These are phyloP conservation scores for Fusarium sp. DNA, from an alignment of 2,329 filamentous ascomycete species.

Conservation along the genomic window DNA sequence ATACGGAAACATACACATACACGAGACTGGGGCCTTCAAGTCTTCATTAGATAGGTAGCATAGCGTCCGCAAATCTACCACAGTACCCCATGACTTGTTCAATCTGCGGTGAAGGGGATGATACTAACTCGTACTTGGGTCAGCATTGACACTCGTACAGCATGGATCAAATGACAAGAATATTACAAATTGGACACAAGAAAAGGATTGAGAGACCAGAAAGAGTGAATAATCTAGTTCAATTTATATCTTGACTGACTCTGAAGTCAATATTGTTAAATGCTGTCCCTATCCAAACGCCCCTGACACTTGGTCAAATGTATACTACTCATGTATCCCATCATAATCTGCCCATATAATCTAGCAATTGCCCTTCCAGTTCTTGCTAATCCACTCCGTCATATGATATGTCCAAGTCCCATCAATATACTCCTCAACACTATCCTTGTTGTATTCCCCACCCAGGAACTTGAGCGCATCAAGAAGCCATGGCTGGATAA, in stretches of 20 bases:
- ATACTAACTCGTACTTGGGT: neutral
- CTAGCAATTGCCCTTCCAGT: constrained; percentile 67
- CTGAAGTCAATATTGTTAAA: neutral
- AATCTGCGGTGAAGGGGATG: neutral
- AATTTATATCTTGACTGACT: constrained; percentile 10
- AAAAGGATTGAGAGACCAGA: neutral
- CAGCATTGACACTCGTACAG: neutral
- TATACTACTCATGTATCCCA: neutral
- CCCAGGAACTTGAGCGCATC: constrained; percentile 75
- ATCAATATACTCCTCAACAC: constrained; percentile 65
- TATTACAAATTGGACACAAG: neutral
- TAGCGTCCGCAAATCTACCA: constrained; percentile 34
- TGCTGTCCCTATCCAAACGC: constrained; percentile 19
- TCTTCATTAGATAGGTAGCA: constrained; percentile 38
- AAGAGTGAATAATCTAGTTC: neutral
- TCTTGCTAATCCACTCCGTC: constrained; percentile 67
- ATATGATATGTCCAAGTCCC: constrained; percentile 68
- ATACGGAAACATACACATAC: constrained; percentile 25
- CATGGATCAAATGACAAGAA: neutral
- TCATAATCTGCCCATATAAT: constrained; percentile 7
- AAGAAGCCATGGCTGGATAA: constrained; percentile 85
- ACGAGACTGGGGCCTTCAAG: constrained; percentile 15
- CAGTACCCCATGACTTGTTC: constrained; percentile 10
- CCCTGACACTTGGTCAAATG: neutral
- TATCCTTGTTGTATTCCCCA: constrained; percentile 60